phyloP scores from a whole-genome alignment of 208 protist genomes.

The Crithidia brevicula region DNA sequence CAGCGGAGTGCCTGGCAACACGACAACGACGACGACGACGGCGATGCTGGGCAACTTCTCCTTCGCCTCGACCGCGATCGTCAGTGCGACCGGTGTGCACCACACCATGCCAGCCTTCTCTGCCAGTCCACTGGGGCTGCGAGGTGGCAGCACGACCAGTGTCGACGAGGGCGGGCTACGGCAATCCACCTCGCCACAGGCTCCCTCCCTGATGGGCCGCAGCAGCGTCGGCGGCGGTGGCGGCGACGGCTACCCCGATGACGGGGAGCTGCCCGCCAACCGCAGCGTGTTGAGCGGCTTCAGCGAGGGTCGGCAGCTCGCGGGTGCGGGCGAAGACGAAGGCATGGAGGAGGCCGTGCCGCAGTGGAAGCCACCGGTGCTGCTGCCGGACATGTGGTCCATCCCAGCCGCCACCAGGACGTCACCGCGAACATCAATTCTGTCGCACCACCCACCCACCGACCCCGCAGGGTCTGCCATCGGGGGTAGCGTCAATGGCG shows the following conservation, averaged over 20 bases:
- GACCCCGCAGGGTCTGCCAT: not conserved
- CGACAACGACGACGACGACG: not conserved
- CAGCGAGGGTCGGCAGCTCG: conserved; percentile 2
- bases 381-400: conserved; percentile 32
- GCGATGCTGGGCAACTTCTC: conserved; percentile 16
- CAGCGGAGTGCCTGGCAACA: not conserved
- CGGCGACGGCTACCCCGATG: conserved; percentile 19
- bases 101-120: conserved; percentile 5
- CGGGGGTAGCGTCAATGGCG: not conserved
- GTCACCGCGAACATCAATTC: not conserved
- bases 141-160: not conserved
- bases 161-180: not conserved
- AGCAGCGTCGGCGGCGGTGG: conserved; percentile 15
- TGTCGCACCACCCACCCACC: not conserved
- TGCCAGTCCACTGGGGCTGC: conserved; percentile 9
- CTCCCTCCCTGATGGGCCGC: conserved; percentile 2
- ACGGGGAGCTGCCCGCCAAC: conserved; percentile 6
- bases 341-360: not conserved
- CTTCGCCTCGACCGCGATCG: conserved; percentile 10
- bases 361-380: conserved; percentile 34
- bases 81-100: not conserved
- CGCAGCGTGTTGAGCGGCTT: conserved; percentile 1
- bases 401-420: not conserved
- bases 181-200: conserved; percentile 1
- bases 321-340: not conserved